Conservation (phyloP, 257 asterid species). For the Penstemon eatonii region DNA sequence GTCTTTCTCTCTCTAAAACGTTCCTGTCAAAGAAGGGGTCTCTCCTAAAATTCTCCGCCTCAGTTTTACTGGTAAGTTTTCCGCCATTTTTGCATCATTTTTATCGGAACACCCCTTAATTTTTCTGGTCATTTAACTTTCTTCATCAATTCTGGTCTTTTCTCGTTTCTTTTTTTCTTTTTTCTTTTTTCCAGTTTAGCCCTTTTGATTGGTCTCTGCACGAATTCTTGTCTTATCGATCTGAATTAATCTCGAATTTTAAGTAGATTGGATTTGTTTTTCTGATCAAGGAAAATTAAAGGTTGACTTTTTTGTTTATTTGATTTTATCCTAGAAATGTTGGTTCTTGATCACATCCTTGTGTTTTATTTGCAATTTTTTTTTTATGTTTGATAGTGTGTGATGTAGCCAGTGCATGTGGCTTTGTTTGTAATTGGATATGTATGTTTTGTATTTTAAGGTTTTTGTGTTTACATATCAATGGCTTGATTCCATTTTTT, state of each 20-base stretch:
- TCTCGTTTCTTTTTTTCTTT: neutral
- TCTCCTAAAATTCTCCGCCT: constrained; percentile 34
- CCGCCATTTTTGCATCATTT: neutral
- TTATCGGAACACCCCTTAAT: neutral
- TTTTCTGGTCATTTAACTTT: neutral
- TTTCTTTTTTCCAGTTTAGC: neutral
- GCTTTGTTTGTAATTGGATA: neutral
- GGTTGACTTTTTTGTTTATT: constrained; percentile 27
- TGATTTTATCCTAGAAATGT: neutral
- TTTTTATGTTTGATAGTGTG: neutral
- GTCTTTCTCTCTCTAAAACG: constrained; percentile 19
- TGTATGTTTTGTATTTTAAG: neutral
- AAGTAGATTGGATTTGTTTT: constrained; percentile 3
- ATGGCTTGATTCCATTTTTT: constrained; percentile 7
- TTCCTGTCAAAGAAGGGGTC: constrained; percentile 29
- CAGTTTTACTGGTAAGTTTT: constrained; percentile 22
- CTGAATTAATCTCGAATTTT: constrained; percentile 26
- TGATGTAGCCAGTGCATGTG: constrained; percentile 7
- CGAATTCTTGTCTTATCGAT: constrained; percentile 25
- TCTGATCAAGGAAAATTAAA: constrained; percentile 15
- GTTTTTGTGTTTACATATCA: neutral
- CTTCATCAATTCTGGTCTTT: neutral
- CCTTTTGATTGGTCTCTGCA: neutral
- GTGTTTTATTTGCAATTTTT: constrained; percentile 9
- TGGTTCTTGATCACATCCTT: constrained; percentile 1